Evolutionary conservation across 2,329 filamentous ascomycete species (phyloP).

Genomic region (Fusarium sp.): DNA sequence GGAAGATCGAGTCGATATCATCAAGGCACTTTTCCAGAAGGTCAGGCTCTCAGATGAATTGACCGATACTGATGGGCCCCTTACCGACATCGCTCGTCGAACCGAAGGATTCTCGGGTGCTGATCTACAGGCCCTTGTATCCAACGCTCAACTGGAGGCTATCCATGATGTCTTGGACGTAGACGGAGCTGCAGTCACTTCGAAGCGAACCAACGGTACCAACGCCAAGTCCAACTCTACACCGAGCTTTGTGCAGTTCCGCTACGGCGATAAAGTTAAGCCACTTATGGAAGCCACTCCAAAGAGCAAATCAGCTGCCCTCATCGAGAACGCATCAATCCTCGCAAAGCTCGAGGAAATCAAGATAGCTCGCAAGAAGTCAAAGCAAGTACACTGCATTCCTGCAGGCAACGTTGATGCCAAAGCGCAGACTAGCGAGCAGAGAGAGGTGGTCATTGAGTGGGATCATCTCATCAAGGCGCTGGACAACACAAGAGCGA

Average conservation of each 20-base stretch:
- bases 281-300: slow-evolving; percentile 55
- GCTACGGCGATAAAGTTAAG: slow-evolving; percentile 73
- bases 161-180: slow-evolving; percentile 87
- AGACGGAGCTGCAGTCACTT: slow-evolving; percentile 59
- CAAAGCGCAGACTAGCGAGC: slow-evolving; percentile 51
- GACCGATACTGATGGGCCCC: slow-evolving; percentile 62
- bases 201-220: slow-evolving; percentile 51
- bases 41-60: slow-evolving; percentile 78
- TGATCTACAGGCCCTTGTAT: slow-evolving; percentile 92
- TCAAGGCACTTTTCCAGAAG: slow-evolving; percentile 84
- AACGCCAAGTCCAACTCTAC: slow-evolving; percentile 45
- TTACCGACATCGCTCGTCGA: slow-evolving; percentile 78
- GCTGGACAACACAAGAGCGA: slow-evolving; percentile 80
- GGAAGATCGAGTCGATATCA: slow-evolving; percentile 88
- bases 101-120: slow-evolving; percentile 95
- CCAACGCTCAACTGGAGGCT: slow-evolving; percentile 95
- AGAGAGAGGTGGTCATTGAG: slow-evolving; percentile 79
- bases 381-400: slow-evolving; percentile 50
- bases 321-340: slow-evolving; percentile 83
- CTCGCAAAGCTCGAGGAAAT: slow-evolving; percentile 84
- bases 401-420: slow-evolving; percentile 37
- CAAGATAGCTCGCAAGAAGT: slow-evolving; percentile 71
- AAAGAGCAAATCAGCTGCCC: slow-evolving; percentile 62
- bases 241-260: slow-evolving; percentile 82
- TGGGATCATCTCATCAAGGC: slow-evolving; percentile 87